phyloP scores from a whole-genome alignment of 1,284 basidiomycete species.

The Leucoagaricus sp. region DNA sequence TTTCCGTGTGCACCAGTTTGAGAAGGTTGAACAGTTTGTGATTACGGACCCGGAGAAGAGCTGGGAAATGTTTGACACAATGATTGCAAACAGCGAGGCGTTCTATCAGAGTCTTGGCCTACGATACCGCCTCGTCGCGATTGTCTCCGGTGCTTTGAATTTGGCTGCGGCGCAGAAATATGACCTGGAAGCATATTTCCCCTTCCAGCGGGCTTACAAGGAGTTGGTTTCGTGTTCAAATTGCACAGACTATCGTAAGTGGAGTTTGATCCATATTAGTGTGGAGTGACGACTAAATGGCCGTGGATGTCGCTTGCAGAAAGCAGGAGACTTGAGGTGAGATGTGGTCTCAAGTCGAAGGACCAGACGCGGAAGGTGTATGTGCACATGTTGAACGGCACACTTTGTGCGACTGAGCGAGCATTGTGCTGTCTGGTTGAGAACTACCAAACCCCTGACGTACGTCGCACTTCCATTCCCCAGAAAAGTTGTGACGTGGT shows the following conservation, averaged over 20 bases:
- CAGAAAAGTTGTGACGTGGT: background rate
- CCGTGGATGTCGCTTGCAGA: constrained; percentile 50
- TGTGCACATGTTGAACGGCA: constrained; percentile 98
- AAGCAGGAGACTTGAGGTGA: constrained; percentile 86
- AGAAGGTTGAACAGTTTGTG: constrained; percentile 98
- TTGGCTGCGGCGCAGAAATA: constrained; percentile 97
- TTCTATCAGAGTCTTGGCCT: constrained; percentile 95
- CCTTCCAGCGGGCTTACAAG: constrained; percentile 96
- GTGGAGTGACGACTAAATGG: constrained; percentile 8
- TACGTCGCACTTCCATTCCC: constrained; percentile 41
- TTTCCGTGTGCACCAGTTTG: constrained; percentile 99
- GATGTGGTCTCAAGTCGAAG: constrained; percentile 87
- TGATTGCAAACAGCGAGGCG: constrained; percentile 88
- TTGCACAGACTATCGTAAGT: constrained; percentile 93
- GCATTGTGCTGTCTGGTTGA: constrained; percentile 98
- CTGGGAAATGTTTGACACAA: constrained; percentile 91
- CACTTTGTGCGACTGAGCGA: constrained; percentile 95
- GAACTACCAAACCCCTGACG: constrained; percentile 96
- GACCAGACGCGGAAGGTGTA: constrained; percentile 88
- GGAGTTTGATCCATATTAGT: background rate
- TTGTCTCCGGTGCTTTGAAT: constrained; percentile 96
- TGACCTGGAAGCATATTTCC: constrained; percentile 99
- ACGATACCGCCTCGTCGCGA: constrained; percentile 92
- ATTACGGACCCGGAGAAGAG: constrained; percentile 94
- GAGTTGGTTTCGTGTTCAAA: constrained; percentile 93